Base-by-base conservation (phyloP, 768 basidiomycete species). In the Trametes cubensis region DNA sequence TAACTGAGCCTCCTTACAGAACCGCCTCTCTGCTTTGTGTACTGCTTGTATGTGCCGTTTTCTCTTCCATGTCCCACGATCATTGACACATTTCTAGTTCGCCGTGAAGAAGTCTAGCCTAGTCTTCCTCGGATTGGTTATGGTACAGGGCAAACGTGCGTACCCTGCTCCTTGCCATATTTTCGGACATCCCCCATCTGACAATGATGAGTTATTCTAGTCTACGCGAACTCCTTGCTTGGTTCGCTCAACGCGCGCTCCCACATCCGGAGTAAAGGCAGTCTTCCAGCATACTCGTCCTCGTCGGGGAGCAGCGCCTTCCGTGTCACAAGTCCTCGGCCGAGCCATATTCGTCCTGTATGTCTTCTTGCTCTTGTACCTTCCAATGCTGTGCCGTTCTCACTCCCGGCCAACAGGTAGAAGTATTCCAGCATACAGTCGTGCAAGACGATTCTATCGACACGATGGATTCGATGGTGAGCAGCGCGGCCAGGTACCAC, bases 191-290 rank as follows among this genome's bases (percentile, higher is more conserved):
- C 39, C 23, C 6, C 34, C 34, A n/a, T 28, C 48, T 58, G 17
- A 40, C 20, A 11, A 26, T 7, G 30, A 26, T 7, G 30, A 21
- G 8, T 5, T 14, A 8, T 18, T 20, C 4, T 18, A 62, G 61
- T 62, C 42, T 62, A 62, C 25, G 55, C 61, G 18, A 62, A 62
- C 61, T 62, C 61, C 21, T 25, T 62, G 18, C 61, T 62, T 25
- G 61, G 61, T 6, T 62, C 61, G n/a, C 55, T 62, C n/a, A 62
- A 62, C 49, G 61, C 61, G 17, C 61, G 61, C 50, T 46, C 61
- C 18, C 61, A 62, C 51, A 56, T 62, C 18, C 55, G 61, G n/a
- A 45, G 20, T 44, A 57, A 52, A n/a, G 55, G 55, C 18, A 51
- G 41, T 28, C 28, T 26, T 4, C 23, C 25, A 13, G 18, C 26